Evolutionary conservation across 2,329 filamentous ascomycete genomes (phyloP), one percentile per base, ranked within the genome.

Genomic region (Canariomyces notabilis): DNA sequence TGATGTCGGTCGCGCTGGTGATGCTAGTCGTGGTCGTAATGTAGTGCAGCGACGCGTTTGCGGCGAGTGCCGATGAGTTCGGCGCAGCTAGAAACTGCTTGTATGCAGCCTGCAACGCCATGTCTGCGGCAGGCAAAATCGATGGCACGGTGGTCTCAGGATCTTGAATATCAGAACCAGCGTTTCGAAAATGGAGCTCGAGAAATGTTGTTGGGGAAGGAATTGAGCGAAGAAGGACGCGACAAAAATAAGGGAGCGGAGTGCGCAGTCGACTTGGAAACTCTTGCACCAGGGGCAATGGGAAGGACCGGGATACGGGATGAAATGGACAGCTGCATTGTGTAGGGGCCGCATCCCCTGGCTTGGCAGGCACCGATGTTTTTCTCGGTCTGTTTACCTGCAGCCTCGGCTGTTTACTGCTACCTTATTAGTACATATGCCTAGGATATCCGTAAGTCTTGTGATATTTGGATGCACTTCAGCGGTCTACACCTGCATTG

Each of bases 1-100:
- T 73, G 65, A 98, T 89, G 37, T 87, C 80, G 42, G 82, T 76
- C 37, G 85, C 67, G 57, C 87, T 82, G 52, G 76, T 74, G 62
- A 94, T 74, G 54, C 80, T 80, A 26, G 83, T 89, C 11, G 89
- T 84, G 6, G 91, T 95, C 46, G 90, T 89, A 65, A 97, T 84
- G 73, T 97, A 98, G 73, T 91, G 82, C 57, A 90, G 71, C 36
- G 84, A 79, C 48, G 84, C 83, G 65, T 83, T 75, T 44, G 76
- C 69, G 29, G 82, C 75, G 59, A 91, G 72, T 46, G 78, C 69
- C 46, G 79, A 77, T 45, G 80, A 69, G 66, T 71, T 82, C 52
- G 85, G 85, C 52, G 79, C 73, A 61, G 77, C 74, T 46, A 90
- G 74, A 65, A 89, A 90, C 69, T 80, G 78, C 73, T 82, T 77